Evolutionary conservation across 257 asterid genomes (phyloP), one percentile per base, ranked within the genome.

Genomic region (Nicotiana benthamiana): DNA sequence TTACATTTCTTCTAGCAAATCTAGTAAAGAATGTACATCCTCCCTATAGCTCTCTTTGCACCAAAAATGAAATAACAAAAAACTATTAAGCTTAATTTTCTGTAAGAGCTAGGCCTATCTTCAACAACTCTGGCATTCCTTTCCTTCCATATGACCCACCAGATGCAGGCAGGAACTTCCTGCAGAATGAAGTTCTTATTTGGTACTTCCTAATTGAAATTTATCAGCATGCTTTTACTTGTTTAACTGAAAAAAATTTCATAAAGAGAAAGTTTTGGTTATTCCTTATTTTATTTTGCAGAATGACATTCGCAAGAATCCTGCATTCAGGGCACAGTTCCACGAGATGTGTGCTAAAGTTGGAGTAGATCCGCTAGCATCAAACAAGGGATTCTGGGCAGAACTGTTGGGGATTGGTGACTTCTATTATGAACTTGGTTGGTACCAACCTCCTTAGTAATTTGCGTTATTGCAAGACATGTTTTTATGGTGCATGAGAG

Each of bases 321-420:
- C 99, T 43, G 93, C 97, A 64, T 96, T 96, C 84, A 88, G 99
- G 48, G 87, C 99, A 16, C 99, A 96, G 83, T 96, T 96, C 72
- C 99, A 96, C 64, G 99, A 96, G 93, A 96, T 96, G 99, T 94
- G 99, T 87, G 95, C 99, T 79, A 96, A 96, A 85, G 97, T 96
- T 11, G 99, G 99, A 83, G 99, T 96, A 60, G 99, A 96, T 83
- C 99, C 99, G 22, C 88, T 96, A 83, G 99, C 99, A 79, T 96
- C 99, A 6, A 96, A 96, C 85, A 96, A 96, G 82, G 99, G 99
- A 79, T 94, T 96, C 87, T 96, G 99, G 99, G 99, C 98, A 26
- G 99, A 96, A 90, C 83, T 96, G 24, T 83, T 96, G 86, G 98
- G 99, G 79, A 94, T 94, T 75, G 98, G 99, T 20, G 99, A 96